A percentile compares a stretch with the other conserved stretches of the same genome.
Evolutionary conservation across 257 asterid genomes (phyloP).

Genomic region (Jacaranda copaia): DNA sequence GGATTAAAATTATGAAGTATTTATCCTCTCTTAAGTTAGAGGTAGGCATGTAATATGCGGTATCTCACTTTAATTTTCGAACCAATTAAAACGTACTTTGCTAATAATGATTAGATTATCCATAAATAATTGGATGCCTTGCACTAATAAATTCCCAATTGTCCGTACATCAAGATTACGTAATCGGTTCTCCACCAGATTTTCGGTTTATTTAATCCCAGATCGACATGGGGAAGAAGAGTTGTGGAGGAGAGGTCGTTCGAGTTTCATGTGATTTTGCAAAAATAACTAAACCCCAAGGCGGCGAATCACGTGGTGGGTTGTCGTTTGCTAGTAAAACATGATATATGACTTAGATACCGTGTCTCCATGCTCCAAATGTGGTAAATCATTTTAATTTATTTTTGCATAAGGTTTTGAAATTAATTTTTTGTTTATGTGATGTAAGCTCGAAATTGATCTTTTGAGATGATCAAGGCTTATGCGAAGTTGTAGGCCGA

Average conservation of each 20-base stretch:
- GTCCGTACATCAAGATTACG: background rate
- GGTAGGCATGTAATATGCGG: slow-evolving; percentile 8
- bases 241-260: slow-evolving; percentile 1
- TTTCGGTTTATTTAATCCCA: background rate
- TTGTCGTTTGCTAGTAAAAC: background rate
- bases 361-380: background rate
- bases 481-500: no score
- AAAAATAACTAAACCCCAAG: background rate
- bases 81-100: background rate
- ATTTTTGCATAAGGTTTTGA: no score
- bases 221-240: no score
- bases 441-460: no score
- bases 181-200: background rate
- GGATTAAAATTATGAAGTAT: no score
- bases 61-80: background rate
- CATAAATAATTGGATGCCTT: background rate
- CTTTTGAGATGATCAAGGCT: no score
- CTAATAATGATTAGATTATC: background rate
- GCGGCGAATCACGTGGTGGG: background rate
- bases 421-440: no score
- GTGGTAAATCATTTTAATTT: background rate
- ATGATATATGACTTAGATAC: background rate
- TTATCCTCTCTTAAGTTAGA: slow-evolving; percentile 10
- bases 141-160: background rate
- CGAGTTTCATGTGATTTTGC: slow-evolving; percentile 2